Evolutionary conservation across 2,329 filamentous ascomycete genomes (phyloP).

Genomic region (Gaeumannomyces sp.): DNA sequence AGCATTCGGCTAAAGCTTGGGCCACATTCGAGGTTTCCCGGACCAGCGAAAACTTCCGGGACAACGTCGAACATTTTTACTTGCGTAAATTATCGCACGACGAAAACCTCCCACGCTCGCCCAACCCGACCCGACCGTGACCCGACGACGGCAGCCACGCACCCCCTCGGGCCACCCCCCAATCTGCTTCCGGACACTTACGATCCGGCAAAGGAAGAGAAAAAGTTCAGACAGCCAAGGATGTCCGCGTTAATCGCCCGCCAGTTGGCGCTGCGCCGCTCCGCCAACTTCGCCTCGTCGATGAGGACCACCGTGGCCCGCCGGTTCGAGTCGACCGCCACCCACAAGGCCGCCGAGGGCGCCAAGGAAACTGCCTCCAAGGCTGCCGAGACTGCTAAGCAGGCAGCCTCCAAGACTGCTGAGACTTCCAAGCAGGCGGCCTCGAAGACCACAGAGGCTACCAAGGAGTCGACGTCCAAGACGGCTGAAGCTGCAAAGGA

Average conservation of each 20-base stretch:
- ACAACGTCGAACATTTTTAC: conserved; percentile 21
- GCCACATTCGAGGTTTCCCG: conserved; percentile 16
- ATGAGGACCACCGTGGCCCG: conserved; percentile 34
- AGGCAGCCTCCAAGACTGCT: conserved; percentile 34
- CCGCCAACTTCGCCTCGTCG: conserved; percentile 20
- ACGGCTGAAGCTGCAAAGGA: conserved; percentile 33
- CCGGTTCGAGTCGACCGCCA: conserved; percentile 55
- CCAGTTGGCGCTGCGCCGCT: conserved; percentile 36
- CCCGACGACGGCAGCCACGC: not conserved
- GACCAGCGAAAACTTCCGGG: conserved; percentile 27
- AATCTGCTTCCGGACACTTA: not conserved
- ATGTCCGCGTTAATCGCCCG: conserved; percentile 23
- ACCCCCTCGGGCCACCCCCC: not conserved
- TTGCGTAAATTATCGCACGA: conserved; percentile 20
- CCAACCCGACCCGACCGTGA: conserved; percentile 6
- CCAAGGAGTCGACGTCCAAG: conserved; percentile 25
- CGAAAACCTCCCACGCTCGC: conserved; percentile 11
- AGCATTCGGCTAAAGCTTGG: conserved; percentile 17
- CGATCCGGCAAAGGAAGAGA: conserved; percentile 1
- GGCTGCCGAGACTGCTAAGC: conserved; percentile 29
- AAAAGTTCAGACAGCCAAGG: not conserved
- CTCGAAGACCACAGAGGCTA: conserved; percentile 34
- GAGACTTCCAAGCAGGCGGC: conserved; percentile 38
- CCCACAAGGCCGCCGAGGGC: conserved; percentile 17
- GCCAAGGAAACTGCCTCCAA: conserved; percentile 35